phyloP scores from a whole-genome alignment of 139 green algal genomes.

The Desmodesmus armatus region DNA sequence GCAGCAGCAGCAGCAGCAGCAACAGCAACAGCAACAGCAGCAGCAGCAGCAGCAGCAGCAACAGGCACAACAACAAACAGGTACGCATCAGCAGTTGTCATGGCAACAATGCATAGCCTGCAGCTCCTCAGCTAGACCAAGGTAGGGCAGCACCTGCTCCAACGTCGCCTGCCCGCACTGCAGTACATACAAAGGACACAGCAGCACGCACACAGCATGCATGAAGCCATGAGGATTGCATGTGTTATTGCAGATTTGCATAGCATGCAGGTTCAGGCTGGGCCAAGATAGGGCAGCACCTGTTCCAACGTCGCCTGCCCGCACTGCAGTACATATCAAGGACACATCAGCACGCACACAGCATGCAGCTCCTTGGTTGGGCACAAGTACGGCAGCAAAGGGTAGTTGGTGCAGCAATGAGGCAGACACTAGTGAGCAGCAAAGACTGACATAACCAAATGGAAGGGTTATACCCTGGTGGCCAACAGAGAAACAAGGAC shows the following conservation, averaged over 20 bases:
- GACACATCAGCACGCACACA: neutral
- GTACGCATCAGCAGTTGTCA: neutral
- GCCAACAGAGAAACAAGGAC: too few relatives aligned
- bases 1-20: neutral
- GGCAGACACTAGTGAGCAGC: neutral
- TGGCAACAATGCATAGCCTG: too few relatives aligned
- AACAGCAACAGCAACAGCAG: too few relatives aligned
- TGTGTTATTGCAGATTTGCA: too few relatives aligned
- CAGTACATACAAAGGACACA: neutral
- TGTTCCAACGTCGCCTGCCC: constrained; percentile 66
- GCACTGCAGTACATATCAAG: neutral
- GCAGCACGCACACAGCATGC: neutral
- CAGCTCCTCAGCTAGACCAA: constrained; percentile 43
- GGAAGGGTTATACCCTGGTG: too few relatives aligned
- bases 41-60: neutral
- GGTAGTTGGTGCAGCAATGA: too few relatives aligned
- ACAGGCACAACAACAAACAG: neutral
- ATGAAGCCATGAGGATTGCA: too few relatives aligned
- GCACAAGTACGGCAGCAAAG: constrained; percentile 75
- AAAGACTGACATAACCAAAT: too few relatives aligned
- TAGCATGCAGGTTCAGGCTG: neutral
- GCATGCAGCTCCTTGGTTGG: neutral
- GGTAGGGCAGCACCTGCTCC: constrained; percentile 71
- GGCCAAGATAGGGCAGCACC: constrained; percentile 70
- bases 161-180: constrained; percentile 59